These are phyloP conservation scores for Acer yangbiense DNA, from an alignment of 345 rosid species.

Conservation along the genomic window DNA sequence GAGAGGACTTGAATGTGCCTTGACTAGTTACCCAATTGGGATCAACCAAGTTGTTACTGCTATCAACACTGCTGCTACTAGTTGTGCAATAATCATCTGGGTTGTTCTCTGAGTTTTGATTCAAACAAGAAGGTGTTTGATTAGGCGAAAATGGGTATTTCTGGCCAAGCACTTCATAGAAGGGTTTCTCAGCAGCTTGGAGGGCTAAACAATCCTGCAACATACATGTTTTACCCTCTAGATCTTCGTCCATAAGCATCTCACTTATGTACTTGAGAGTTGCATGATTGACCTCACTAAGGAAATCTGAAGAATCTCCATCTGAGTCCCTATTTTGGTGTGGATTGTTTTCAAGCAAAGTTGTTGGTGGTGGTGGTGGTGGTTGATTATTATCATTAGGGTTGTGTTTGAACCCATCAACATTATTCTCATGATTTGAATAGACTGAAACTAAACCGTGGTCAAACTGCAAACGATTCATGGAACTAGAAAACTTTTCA, in stretches of 20 bases:
- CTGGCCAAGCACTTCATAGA: conserved; percentile 52
- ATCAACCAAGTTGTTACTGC: conserved; percentile 19
- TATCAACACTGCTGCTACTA: conserved; percentile 12
- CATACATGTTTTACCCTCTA: conserved; percentile 57
- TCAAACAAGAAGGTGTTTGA: neutral
- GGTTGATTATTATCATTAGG: neutral
- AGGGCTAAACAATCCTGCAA: conserved; percentile 56
- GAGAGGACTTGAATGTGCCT: conserved; percentile 6
- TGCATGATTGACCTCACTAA: conserved; percentile 22
- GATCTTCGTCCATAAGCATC: conserved; percentile 64
- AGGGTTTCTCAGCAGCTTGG: conserved; percentile 61
- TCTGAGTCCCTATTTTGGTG: neutral
- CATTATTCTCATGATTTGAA: conserved; percentile 1
- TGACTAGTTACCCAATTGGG: conserved; percentile 9
- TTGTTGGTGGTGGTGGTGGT: neutral
- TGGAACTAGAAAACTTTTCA: conserved; percentile 8
- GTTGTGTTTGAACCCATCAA: neutral
- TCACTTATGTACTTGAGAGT: conserved; percentile 55
- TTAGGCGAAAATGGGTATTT: conserved; percentile 33
- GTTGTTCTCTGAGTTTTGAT: conserved; percentile 4
- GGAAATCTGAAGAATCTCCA: conserved; percentile 10
- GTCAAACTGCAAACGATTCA: conserved; percentile 11
- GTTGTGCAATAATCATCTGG: conserved; percentile 17
- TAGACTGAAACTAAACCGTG: neutral
- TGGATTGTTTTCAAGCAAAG: neutral